phyloP scores from a whole-genome alignment of 108 stramenopile species.

The Hondaea fermentalgiana region DNA sequence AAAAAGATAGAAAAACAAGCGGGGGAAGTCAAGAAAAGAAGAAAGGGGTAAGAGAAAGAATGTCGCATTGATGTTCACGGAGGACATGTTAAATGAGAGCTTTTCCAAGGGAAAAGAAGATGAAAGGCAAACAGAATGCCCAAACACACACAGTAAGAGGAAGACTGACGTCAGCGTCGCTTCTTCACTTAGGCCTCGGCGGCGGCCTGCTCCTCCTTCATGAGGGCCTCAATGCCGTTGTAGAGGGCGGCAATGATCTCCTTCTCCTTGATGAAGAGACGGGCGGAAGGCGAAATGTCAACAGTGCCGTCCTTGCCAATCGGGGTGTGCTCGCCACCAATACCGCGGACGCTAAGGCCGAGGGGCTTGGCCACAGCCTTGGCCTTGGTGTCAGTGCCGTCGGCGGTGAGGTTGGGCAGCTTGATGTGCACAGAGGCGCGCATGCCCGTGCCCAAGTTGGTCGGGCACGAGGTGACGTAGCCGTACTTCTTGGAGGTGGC shows the following conservation, averaged over 20 bases:
- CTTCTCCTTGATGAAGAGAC: slow-evolving; percentile 54
- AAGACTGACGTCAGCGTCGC: too few species aligned
- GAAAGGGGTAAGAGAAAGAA: too few species aligned
- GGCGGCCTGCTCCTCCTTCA: slow-evolving; percentile 39
- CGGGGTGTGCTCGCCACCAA: slow-evolving; percentile 61
- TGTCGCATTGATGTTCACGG: too few species aligned
- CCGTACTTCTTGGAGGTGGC: slow-evolving; percentile 47
- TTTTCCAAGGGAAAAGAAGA: too few species aligned
- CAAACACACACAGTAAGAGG: too few species aligned
- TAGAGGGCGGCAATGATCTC: slow-evolving; percentile 52
- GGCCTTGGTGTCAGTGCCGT: slow-evolving; percentile 54
- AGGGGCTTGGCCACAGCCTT: slow-evolving; percentile 57
- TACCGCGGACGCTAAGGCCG: slow-evolving; percentile 56
- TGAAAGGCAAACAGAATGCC: too few species aligned
- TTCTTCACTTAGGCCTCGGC: not conserved
- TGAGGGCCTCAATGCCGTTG: slow-evolving; percentile 45
- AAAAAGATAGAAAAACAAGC: too few species aligned
- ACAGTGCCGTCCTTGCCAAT: slow-evolving; percentile 57
- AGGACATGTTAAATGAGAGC: too few species aligned
- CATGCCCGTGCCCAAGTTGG: slow-evolving; percentile 69
- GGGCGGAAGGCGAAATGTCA: slow-evolving; percentile 55
- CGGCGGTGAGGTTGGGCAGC: slow-evolving; percentile 56
- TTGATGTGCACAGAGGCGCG: slow-evolving; percentile 64
- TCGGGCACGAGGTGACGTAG: slow-evolving; percentile 62
- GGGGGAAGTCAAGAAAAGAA: too few species aligned